Conservation (phyloP, 139 green algal genomes). For the Closterium sp. region DNA sequence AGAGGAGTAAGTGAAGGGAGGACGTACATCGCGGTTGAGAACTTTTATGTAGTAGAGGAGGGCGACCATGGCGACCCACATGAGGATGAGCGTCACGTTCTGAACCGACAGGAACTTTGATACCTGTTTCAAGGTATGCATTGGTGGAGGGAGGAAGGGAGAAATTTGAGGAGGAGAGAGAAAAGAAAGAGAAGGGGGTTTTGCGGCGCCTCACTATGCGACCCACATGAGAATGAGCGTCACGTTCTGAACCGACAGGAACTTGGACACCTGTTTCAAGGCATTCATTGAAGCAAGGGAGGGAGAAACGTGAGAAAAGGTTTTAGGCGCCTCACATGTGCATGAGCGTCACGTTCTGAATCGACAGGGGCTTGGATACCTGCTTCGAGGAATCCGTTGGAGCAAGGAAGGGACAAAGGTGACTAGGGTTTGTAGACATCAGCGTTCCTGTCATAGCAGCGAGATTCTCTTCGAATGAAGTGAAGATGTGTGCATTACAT, state of each 20-base stretch:
- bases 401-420: too few relatives aligned
- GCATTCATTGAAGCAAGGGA: not conserved
- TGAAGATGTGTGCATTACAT: not conserved
- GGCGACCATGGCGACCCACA: slow-evolving; percentile 31
- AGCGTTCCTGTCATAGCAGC: not conserved
- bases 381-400: too few relatives aligned
- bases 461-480: not conserved
- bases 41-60: slow-evolving; percentile 29
- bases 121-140: slow-evolving; percentile 20
- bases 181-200: not conserved
- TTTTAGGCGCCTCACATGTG: too few relatives aligned
- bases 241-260: slow-evolving; percentile 42
- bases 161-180: not conserved
- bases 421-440: too few relatives aligned
- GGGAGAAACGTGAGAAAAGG: too few relatives aligned
- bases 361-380: too few relatives aligned
- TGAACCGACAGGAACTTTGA: slow-evolving; percentile 18
- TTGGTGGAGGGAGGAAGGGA: not conserved
- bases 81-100: slow-evolving; percentile 38
- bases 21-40: slow-evolving; percentile 31
- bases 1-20: too few relatives aligned
- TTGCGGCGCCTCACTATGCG: too few relatives aligned
- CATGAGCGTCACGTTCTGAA: too few relatives aligned
- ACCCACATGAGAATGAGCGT: slow-evolving; percentile 29
- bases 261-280: slow-evolving; percentile 22